phyloP scores from a whole-genome alignment of 331 rosid species.

The Ulmus americana region DNA sequence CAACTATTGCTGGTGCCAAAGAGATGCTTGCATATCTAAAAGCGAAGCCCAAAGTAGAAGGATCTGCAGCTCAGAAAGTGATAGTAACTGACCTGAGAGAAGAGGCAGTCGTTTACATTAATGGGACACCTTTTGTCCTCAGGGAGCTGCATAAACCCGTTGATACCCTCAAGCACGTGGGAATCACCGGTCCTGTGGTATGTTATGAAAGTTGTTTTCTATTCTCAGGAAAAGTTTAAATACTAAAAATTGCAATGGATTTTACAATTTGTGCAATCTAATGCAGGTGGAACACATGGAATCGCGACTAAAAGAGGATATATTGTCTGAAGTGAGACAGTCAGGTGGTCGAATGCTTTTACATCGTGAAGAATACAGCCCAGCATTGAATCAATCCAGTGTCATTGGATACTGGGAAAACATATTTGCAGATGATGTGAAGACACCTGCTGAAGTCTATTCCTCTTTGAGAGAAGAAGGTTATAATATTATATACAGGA shows the following conservation, averaged over 20 bases:
- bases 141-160: slow-evolving; percentile 78
- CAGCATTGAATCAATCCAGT: slow-evolving; percentile 49
- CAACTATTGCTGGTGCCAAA: slow-evolving; percentile 70
- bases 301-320: slow-evolving; percentile 67
- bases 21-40: slow-evolving; percentile 62
- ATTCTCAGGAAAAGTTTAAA: slow-evolving; percentile 16
- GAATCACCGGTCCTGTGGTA: slow-evolving; percentile 79
- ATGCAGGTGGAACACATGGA: slow-evolving; percentile 88
- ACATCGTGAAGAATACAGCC: slow-evolving; percentile 73
- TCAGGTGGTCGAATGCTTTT: slow-evolving; percentile 75
- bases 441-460: slow-evolving; percentile 78
- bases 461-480: slow-evolving; percentile 51
- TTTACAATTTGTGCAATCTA: slow-evolving; percentile 14
- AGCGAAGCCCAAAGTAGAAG: slow-evolving; percentile 48
- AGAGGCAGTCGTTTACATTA: slow-evolving; percentile 71
- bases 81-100: slow-evolving; percentile 71
- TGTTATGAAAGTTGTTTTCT: slow-evolving; percentile 19
- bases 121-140: slow-evolving; percentile 68
- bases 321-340: slow-evolving; percentile 54
- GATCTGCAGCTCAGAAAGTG: slow-evolving; percentile 42
- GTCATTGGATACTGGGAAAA: slow-evolving; percentile 78
- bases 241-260: slow-evolving; percentile 4
- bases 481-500: slow-evolving; percentile 48
- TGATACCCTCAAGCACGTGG: slow-evolving; percentile 76
- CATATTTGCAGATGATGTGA: slow-evolving; percentile 60